A percentile compares a stretch with the other conserved stretches of the same genome.
Evolutionary conservation across 75 land plant species (phyloP).

Genomic region (Cunninghamia lanceolata): DNA sequence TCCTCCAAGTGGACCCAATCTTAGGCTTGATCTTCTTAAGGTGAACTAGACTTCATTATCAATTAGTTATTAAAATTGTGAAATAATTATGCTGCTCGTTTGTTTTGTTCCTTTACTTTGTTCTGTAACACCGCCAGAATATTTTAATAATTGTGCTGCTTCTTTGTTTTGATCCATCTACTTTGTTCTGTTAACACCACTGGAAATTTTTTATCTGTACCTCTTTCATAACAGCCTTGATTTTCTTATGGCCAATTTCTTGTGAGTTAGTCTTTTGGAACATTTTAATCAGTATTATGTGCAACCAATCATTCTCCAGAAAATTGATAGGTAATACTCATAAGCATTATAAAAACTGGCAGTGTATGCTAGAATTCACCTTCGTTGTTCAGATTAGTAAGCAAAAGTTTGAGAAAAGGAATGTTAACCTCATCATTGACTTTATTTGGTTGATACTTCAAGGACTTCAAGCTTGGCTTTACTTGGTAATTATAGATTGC

Average conservation of each 20-base stretch:
- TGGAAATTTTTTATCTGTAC: not conserved
- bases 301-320: not conserved
- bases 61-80: not conserved
- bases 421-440: not conserved
- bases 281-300: not conserved
- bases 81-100: not conserved
- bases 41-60: conserved; percentile 26
- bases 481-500: not conserved
- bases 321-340: not conserved
- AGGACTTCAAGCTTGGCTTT: not conserved
- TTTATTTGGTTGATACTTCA: not conserved
- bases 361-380: not conserved
- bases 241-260: not conserved
- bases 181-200: not conserved
- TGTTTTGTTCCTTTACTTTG: not conserved
- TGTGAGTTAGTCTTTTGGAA: not conserved
- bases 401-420: not conserved
- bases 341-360: not conserved
- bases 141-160: not conserved
- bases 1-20: conserved; percentile 84
- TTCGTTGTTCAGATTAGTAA: not conserved
- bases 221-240: not conserved
- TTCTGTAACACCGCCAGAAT: not conserved
- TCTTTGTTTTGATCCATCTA: not conserved
- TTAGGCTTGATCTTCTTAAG: conserved; percentile 90